Conservation (phyloP, 164 flowering plant species). For the Buxus sempervirens region DNA sequence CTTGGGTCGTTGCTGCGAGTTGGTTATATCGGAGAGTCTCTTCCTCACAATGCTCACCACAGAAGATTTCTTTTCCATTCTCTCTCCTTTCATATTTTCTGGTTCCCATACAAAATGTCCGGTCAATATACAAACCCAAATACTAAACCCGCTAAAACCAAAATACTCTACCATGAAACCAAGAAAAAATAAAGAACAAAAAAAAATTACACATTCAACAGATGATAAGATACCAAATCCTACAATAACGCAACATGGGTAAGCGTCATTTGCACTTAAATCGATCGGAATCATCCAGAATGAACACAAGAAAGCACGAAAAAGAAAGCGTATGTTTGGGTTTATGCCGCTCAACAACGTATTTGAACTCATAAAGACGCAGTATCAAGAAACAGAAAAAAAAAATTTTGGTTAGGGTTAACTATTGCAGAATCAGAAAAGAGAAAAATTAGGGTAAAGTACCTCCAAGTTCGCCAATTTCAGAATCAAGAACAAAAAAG, state of each 20-base stretch:
- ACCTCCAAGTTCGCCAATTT: conserved; percentile 12
- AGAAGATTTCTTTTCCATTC: conserved; percentile 36
- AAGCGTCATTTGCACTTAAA: neutral
- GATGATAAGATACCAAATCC: conserved; percentile 2
- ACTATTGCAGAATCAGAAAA: neutral
- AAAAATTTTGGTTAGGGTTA: too few species aligned
- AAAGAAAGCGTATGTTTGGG: neutral
- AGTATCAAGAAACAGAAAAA: neutral
- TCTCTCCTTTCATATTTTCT: conserved; percentile 34
- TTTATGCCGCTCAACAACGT: neutral
- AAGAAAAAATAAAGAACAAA: neutral
- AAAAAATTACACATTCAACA: neutral
- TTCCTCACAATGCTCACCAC: conserved; percentile 41
- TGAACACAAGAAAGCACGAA: neutral
- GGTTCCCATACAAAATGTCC: neutral
- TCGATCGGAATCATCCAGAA: neutral
- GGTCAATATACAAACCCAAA: neutral
- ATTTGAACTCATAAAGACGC: neutral
- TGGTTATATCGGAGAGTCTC: conserved; percentile 67
- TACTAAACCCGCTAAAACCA: conserved; percentile 1
- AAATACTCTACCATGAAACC: conserved; percentile 3
- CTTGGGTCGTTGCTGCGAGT: conserved; percentile 28
- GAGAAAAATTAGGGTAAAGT: conserved; percentile 1
- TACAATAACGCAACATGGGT: neutral
- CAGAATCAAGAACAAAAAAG: conserved; percentile 13